Evolutionary conservation across 2,329 filamentous ascomycete species (phyloP), one percentile per base, ranked within the genome.

Genomic region (Aspergillus neoniger): DNA sequence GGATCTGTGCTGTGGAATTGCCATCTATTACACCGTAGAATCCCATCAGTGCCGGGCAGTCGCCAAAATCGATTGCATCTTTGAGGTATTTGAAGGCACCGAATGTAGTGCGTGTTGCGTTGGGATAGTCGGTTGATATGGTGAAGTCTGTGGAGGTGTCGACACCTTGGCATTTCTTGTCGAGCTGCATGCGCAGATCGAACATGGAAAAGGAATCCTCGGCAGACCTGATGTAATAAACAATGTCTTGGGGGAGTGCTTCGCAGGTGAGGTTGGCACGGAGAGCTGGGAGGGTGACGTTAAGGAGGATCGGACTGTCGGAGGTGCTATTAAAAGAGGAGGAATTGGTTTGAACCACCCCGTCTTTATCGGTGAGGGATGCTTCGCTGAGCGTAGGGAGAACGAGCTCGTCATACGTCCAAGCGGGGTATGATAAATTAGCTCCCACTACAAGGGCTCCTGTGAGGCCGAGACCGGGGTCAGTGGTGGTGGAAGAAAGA

Each of bases 351-450:
- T 15, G 5, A 19, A 21, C 54, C 43, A 58, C 17, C 10, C 47
- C 28, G 2, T 50, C 7, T 52, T 61, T 63, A 54, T 48, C 63
- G 52, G 55, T 67, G 59, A 56, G 65, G 57, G 36, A 69, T 25
- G 9, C 57, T 55, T 23, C 62, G 10, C 25, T 58, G 51, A 51
- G 61, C 36, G 23, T 55, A 1, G 67, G 65, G 55, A 74, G 68
- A 2, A 65, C 71, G 2, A 76, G 64, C 14, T 72, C 68, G 15
- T 68, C 61, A 36, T 72, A 71, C 3, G 72, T 74, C 72, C 73
- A 74, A 43, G 69, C 60, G 0, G 73, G 71, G 38, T 74, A 70
- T 4, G 70, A 63, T n/a, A 75, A 41, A 47, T 71, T 67, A 3
- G 68, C 48, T 17, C 70, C 68, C 12, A 71, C 63, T 5, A 74